Percentiles rank a stretch among this genome's conserved stretches.
Evolutionary conservation across 2,329 filamentous ascomycete genomes (phyloP).

Genomic region (Fusarium devonianum): DNA sequence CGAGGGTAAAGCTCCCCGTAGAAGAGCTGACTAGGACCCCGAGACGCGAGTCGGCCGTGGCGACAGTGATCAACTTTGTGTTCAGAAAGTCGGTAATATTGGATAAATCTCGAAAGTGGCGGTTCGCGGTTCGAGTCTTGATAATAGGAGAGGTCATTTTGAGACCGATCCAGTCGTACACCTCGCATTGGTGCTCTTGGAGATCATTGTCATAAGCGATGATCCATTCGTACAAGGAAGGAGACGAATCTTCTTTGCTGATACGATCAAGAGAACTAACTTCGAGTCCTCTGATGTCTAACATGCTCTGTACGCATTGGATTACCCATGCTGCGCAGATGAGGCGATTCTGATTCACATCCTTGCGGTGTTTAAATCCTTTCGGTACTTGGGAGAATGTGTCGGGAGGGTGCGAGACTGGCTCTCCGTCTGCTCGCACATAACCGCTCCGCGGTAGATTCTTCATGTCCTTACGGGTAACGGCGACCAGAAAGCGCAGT

Average conservation of each 20-base stretch:
- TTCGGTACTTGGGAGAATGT: background rate
- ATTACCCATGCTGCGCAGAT: background rate
- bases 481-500: background rate
- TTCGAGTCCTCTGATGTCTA: background rate
- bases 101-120: background rate
- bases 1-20: background rate
- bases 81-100: constrained; percentile 11
- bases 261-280: background rate
- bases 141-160: constrained; percentile 22
- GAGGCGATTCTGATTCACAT: background rate
- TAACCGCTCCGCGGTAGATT: background rate
- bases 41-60: constrained; percentile 20
- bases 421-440: background rate
- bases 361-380: background rate
- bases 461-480: too few relatives aligned
- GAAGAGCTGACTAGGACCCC: constrained; percentile 1
- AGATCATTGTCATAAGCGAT: constrained; percentile 10
- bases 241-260: background rate
- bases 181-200: constrained; percentile 12
- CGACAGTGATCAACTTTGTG: constrained; percentile 9
- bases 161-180: constrained; percentile 25
- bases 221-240: constrained; percentile 7
- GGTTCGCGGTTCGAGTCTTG: background rate
- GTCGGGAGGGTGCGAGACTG: background rate
- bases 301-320: background rate